phyloP scores from a whole-genome alignment of 2,329 filamentous ascomycete genomes.

The Cryphonectria parasitica region DNA sequence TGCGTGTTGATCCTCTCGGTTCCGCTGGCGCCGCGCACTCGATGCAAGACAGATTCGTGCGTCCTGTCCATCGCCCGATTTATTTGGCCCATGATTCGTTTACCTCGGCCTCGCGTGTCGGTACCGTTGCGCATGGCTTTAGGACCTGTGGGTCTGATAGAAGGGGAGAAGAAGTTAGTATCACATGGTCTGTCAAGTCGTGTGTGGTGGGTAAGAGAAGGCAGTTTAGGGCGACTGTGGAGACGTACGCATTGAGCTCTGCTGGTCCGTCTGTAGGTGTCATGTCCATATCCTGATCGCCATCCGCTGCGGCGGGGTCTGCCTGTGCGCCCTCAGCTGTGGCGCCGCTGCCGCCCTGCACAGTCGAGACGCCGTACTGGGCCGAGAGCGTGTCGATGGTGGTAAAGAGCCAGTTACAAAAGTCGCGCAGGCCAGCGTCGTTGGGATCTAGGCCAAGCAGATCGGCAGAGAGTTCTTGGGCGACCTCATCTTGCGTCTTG shows the following conservation, averaged over 20 bases:
- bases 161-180: conserved; percentile 43
- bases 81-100: conserved; percentile 84
- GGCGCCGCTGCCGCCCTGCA: conserved; percentile 36
- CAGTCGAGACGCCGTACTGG: conserved; percentile 59
- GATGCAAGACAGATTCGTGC: conserved; percentile 76
- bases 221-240: background rate
- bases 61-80: conserved; percentile 80
- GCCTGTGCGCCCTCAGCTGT: conserved; percentile 41
- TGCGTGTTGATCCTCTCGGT: conserved; percentile 83
- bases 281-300: conserved; percentile 74
- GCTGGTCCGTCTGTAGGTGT: conserved; percentile 50
- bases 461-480: conserved; percentile 84
- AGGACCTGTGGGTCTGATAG: conserved; percentile 82
- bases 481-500: conserved; percentile 89
- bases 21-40: conserved; percentile 72
- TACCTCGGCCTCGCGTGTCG: conserved; percentile 66
- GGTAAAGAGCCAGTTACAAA: conserved; percentile 91
- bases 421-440: conserved; percentile 80
- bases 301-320: conserved; percentile 36
- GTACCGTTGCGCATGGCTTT: conserved; percentile 87
- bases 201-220: conserved; percentile 17
- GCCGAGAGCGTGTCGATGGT: conserved; percentile 72
- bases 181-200: background rate
- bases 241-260: conserved; percentile 64
- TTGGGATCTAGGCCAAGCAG: conserved; percentile 81